Evolutionary conservation across 495 filamentous ascomycete species (phyloP).

Genomic region (Xylaria nigripes): DNA sequence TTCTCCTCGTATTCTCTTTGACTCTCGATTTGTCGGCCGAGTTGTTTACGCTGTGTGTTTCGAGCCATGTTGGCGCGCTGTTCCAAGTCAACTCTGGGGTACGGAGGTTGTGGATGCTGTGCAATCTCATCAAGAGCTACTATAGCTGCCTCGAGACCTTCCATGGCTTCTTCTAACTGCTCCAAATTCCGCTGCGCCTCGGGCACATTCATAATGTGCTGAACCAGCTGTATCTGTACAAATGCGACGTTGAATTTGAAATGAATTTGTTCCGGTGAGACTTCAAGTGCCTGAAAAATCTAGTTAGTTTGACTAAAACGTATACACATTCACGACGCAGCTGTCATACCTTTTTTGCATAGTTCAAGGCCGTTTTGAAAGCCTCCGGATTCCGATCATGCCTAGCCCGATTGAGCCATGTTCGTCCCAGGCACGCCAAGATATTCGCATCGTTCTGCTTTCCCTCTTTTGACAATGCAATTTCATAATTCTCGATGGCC

Average conservation of each 20-base stretch:
- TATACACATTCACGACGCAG: slow-evolving; percentile 7
- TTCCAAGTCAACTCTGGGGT: slow-evolving; percentile 81
- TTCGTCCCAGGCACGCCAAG: slow-evolving; percentile 86
- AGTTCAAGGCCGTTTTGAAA: slow-evolving; percentile 83
- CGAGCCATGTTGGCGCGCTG: slow-evolving; percentile 93
- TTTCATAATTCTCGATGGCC: slow-evolving; percentile 90
- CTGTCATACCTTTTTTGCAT: slow-evolving; percentile 57
- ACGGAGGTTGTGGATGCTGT: slow-evolving; percentile 74
- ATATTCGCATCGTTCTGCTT: slow-evolving; percentile 71
- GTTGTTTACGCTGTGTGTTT: slow-evolving; percentile 85
- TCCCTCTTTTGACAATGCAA: slow-evolving; percentile 71
- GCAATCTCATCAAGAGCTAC: slow-evolving; percentile 72
- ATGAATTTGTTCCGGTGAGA: slow-evolving; percentile 75
- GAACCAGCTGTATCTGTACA: slow-evolving; percentile 87
- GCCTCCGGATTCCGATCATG: slow-evolving; percentile 66
- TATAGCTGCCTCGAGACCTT: slow-evolving; percentile 87
- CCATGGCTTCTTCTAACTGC: slow-evolving; percentile 68
- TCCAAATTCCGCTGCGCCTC: slow-evolving; percentile 67
- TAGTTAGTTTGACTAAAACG: slow-evolving; percentile 18
- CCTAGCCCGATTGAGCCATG: slow-evolving; percentile 81
- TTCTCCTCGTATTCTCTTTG: slow-evolving; percentile 90
- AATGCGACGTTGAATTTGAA: slow-evolving; percentile 98
- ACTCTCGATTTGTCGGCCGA: slow-evolving; percentile 71
- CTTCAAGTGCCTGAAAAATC: slow-evolving; percentile 54
- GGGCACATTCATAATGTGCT: slow-evolving; percentile 62